phyloP scores from a whole-genome alignment of 2,329 filamentous ascomycete species.

The Lachnellula arida region DNA sequence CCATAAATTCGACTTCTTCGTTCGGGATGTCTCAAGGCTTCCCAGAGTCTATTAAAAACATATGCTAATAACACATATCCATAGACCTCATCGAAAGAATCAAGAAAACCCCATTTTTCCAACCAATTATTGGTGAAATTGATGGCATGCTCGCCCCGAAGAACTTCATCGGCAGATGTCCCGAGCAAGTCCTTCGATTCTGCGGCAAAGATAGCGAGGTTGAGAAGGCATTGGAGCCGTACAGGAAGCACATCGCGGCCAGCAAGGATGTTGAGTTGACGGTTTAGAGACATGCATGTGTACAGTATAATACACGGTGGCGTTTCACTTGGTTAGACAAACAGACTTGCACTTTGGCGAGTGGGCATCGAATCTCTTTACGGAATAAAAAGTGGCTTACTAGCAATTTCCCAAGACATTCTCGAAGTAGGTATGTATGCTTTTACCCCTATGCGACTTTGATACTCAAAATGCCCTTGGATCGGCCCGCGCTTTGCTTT shows the following conservation, averaged over 20 bases:
- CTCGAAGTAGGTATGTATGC: too few species aligned
- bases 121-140: slow-evolving; percentile 63
- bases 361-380: too few species aligned
- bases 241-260: slow-evolving; percentile 33
- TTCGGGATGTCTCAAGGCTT: too few species aligned
- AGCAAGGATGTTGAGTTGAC: slow-evolving; percentile 23
- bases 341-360: background rate
- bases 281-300: slow-evolving; percentile 7
- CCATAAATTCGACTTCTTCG: background rate
- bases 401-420: too few species aligned
- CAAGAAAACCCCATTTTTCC: slow-evolving; percentile 67
- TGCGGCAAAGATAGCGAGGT: slow-evolving; percentile 42
- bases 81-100: slow-evolving; percentile 70
- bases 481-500: too few species aligned
- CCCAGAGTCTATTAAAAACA: too few species aligned
- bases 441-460: too few species aligned
- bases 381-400: too few species aligned
- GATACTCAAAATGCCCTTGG: too few species aligned
- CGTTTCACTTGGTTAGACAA: background rate
- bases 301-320: background rate
- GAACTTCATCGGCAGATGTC: slow-evolving; percentile 52
- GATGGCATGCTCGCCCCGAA: slow-evolving; percentile 62
- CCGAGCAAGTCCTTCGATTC: slow-evolving; percentile 50
- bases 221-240: slow-evolving; percentile 42
- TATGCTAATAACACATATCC: background rate